Percentiles rank a stretch among this genome's conserved stretches.
phyloP scores from a whole-genome alignment of 2,329 filamentous ascomycete genomes.

The Colletotrichum sidae region DNA sequence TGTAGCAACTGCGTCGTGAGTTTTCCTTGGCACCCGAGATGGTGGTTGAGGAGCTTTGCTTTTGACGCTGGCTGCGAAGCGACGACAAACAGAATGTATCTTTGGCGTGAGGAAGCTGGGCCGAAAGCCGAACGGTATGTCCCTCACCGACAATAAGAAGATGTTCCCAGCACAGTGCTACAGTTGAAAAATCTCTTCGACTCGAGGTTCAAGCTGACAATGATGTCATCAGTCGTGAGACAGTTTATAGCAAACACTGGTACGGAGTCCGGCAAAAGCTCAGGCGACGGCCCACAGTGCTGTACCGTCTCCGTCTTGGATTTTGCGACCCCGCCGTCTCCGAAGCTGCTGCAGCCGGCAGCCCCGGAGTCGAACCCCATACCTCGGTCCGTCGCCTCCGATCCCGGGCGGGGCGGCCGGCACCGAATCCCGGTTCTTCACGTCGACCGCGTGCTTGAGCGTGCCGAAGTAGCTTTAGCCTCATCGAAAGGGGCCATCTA shows the following conservation, averaged over 20 bases:
- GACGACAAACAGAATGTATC: slow-evolving; percentile 40
- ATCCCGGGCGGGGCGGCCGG: slow-evolving; percentile 1
- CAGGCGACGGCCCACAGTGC: not conserved
- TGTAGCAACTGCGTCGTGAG: slow-evolving; percentile 46
- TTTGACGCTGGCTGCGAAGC: slow-evolving; percentile 6
- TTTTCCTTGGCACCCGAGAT: too few relatives aligned
- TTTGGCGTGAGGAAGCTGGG: slow-evolving; percentile 42
- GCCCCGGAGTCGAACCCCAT: not conserved
- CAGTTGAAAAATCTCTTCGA: too few relatives aligned
- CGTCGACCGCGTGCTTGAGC: slow-evolving; percentile 42
- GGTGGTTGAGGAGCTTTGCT: slow-evolving; percentile 2
- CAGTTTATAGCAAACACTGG: slow-evolving; percentile 31
- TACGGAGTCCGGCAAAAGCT: not conserved
- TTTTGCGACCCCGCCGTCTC: slow-evolving; percentile 15
- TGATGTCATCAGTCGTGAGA: slow-evolving; percentile 17
- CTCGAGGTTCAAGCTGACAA: not conserved
- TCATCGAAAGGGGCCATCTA: slow-evolving; percentile 14
- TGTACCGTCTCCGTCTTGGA: slow-evolving; percentile 24
- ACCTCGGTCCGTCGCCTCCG: not conserved
- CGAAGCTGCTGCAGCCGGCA: not conserved
- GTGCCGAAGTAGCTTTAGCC: slow-evolving; percentile 34
- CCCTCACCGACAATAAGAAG: too few relatives aligned
- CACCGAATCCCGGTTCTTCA: slow-evolving; percentile 41
- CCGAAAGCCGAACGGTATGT: slow-evolving; percentile 40
- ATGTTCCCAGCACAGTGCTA: too few relatives aligned